Base-by-base conservation (phyloP, 371 early-diverging fungal genomes). In the Mortierella sp. region DNA sequence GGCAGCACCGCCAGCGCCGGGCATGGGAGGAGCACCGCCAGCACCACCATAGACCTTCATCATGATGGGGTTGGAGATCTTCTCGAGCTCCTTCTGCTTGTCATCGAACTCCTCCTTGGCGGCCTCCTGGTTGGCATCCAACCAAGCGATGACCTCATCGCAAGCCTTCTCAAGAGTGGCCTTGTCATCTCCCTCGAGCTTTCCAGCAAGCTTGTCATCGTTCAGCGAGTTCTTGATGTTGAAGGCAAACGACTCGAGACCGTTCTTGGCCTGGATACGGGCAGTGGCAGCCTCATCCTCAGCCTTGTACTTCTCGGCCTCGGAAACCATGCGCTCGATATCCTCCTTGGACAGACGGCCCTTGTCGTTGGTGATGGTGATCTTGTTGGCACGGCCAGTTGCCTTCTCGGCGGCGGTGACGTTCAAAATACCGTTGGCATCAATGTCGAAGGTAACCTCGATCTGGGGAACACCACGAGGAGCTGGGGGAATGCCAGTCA, bases 381-480 rank as follows among this genome's bases (percentile, higher is more conserved):
- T 95, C 85, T 93, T 94, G 90, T 96, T 94, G 67, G 91, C 88
- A 67, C 89, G 88, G 58, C 97, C 96, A 51, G 97, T 98, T 62
- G 93, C 87, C 89, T 95, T 94, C 85, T 98, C 98, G 43, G 88
- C 81, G 45, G 99, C 99, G 55, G 92, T 86, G 63, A 99, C 98
- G 84, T 95, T 97, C 80, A 96, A 85, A 79, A 98, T 98, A 82
- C 97, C 96, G 87, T 99, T 96, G 82, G 95, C 94, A 79, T 98
- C 99, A 47, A 98, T 86, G 73, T 98, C 98, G 79, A 99, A 98
- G 67, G 94, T 89, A 63, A 99, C 98, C 80, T 97, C 97, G 73
- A 99, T 97, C 82, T 96, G 97, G 37, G 99, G 98, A 58, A 94
- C 94, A 78, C 98, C 98, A 78, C 95, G 95, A 25, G 98, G 97